Evolutionary conservation across 2,329 filamentous ascomycete species (phyloP).

Genomic region (Thielaviopsis ethacetica): DNA sequence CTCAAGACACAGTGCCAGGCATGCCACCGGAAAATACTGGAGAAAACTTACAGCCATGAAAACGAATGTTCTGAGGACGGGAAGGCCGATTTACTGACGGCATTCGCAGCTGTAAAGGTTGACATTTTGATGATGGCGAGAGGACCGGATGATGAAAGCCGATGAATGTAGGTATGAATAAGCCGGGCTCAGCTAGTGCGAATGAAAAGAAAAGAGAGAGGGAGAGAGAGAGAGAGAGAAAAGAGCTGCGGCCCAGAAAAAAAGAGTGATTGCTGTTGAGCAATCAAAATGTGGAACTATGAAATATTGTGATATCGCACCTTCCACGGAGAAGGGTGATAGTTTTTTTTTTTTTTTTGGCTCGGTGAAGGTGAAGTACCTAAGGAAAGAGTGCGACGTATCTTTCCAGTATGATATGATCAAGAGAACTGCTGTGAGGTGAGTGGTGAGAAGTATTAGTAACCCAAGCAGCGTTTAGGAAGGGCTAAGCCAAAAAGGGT

Average conservation of each 20-base stretch:
- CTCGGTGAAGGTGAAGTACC: background rate
- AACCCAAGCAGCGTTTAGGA: background rate
- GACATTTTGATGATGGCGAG: background rate
- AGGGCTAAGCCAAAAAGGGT: background rate
- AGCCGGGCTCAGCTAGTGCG: background rate
- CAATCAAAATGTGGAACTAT: background rate
- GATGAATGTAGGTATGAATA: background rate
- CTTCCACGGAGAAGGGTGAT: background rate
- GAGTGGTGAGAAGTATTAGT: background rate
- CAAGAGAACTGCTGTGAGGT: background rate
- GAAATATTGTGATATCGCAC: background rate
- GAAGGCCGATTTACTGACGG: background rate
- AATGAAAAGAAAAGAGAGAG: background rate
- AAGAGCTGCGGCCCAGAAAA: background rate
- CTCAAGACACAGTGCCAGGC: no score
- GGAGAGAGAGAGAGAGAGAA: no score
- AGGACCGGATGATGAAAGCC: background rate
- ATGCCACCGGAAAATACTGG: no score
- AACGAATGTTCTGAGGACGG: slow-evolving; percentile 6
- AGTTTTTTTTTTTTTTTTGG: no score
- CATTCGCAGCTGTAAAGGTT: slow-evolving; percentile 4
- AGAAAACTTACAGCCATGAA: slow-evolving; percentile 13
- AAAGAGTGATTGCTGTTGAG: background rate
- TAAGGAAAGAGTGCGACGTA: background rate
- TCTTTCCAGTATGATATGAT: no score